A percentile compares a stretch with the other conserved stretches of the same genome.
phyloP scores from a whole-genome alignment of 164 flowering plant species.

The Hamamelis virginiana region DNA sequence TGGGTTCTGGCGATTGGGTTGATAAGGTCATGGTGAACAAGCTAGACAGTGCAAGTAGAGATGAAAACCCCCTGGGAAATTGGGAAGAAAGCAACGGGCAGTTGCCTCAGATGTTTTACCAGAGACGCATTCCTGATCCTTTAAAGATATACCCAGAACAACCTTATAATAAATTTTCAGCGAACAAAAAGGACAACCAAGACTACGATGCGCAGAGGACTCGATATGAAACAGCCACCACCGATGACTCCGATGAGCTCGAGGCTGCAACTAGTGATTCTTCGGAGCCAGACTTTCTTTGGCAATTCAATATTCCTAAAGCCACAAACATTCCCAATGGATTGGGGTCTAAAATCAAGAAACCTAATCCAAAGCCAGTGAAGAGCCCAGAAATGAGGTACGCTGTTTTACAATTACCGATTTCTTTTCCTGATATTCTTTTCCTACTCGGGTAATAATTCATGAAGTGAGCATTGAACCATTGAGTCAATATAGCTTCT shows the following conservation, averaged over 20 bases:
- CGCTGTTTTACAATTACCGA: not conserved
- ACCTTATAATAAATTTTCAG: slow-evolving; percentile 12
- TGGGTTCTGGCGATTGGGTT: slow-evolving; percentile 39
- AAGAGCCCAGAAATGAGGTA: slow-evolving; percentile 45
- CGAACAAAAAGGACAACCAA: slow-evolving; percentile 34
- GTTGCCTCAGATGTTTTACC: slow-evolving; percentile 27
- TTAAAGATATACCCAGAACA: slow-evolving; percentile 36
- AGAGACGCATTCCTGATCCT: slow-evolving; percentile 24
- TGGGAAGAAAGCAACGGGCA: slow-evolving; percentile 27
- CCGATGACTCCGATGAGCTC: slow-evolving; percentile 46
- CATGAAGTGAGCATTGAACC: no score
- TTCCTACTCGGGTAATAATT: no score
- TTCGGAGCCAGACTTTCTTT: slow-evolving; percentile 46
- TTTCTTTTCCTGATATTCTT: not conserved
- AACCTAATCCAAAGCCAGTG: slow-evolving; percentile 18
- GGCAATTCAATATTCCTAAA: slow-evolving; percentile 31
- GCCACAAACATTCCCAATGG: slow-evolving; percentile 29
- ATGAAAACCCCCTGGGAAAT: slow-evolving; percentile 14
- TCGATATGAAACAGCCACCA: slow-evolving; percentile 18
- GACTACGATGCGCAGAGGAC: slow-evolving; percentile 34
- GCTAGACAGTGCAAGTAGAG: slow-evolving; percentile 17
- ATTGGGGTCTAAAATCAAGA: slow-evolving; percentile 35
- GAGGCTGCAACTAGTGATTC: slow-evolving; percentile 57
- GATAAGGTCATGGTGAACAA: slow-evolving; percentile 51
- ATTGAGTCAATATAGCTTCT: no score